Evolutionary conservation across 345 rosid species (phyloP), one percentile per base, ranked within the genome.

Genomic region (Salix suchowensis): DNA sequence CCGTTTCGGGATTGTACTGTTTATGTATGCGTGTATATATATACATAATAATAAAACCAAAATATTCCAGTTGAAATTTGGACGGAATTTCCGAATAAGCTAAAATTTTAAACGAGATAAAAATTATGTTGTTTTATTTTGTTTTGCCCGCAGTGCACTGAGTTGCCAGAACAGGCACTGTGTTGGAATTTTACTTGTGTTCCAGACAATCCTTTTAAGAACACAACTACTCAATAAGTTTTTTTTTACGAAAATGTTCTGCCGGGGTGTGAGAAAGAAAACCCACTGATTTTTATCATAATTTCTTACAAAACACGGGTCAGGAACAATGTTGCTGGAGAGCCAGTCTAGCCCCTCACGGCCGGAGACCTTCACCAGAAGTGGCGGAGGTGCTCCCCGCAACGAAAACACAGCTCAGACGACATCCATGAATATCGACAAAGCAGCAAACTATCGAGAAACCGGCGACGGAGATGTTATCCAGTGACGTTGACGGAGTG

Each of bases 401-500:
- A 67, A 37, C 15, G 66, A 46, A 65, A 14, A 5, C 24, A 50
- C 4, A 32, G n/a, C 0, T 36, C 34, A 7, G 42, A 4, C 21
- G 21, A 3, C 28, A 40, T 23, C 39, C 42, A 46, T 18, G 21
- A 0, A 65, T 42, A 37, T 42, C 4, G 0, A n/a, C 21, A 32
- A 0, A 15, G 21, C 36, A 28, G 11, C 12, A 16, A 65, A 16
- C 46, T 2, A 15, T 67, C 18, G 2, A 37, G 5, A 21, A 8
- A 37, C 18, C 18, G 18, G 2, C 0, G 7, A 65, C 15, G 36
- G 10, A 6, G 68, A 34, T 65, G 16, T 1, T 0, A 65, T 65
- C 78, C 78, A 76, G 73, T 68, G 78, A 26, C 78, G 78, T 70
- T 75, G 78, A 30, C 78, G 78, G 2, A 75, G 78, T 4, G 70